Conservation (phyloP, 371 early-diverging fungal genomes). For the Choanephora cucurbitarum region DNA sequence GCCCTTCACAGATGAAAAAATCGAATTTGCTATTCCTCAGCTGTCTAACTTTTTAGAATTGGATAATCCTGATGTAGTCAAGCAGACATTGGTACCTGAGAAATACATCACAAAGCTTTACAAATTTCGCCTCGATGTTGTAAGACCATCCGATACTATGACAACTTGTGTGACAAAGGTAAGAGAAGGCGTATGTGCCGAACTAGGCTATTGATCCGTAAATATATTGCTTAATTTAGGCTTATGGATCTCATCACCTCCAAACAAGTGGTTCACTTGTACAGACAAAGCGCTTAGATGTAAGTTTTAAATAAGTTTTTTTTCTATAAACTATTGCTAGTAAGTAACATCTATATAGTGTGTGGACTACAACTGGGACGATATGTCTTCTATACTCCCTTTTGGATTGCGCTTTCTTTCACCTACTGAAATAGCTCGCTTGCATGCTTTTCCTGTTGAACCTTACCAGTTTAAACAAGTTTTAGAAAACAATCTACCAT, state of each 20-base stretch:
- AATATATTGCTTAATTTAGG: slow-evolving; percentile 23
- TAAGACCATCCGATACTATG: slow-evolving; percentile 45
- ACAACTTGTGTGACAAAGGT: slow-evolving; percentile 79
- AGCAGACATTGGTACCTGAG: slow-evolving; percentile 57
- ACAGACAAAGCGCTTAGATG: slow-evolving; percentile 53
- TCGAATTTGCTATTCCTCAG: slow-evolving; percentile 28
- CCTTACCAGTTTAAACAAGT: background rate
- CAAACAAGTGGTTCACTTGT: slow-evolving; percentile 69
- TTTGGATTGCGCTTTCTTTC: slow-evolving; percentile 76
- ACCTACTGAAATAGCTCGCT: slow-evolving; percentile 72
- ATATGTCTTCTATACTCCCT: slow-evolving; percentile 48
- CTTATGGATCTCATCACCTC: slow-evolving; percentile 71
- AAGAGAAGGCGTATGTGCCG: slow-evolving; percentile 10
- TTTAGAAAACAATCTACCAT: background rate
- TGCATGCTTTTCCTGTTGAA: slow-evolving; percentile 69
- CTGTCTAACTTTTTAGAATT: slow-evolving; percentile 47
- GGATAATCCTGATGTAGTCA: slow-evolving; percentile 29
- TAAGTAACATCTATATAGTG: slow-evolving; percentile 14
- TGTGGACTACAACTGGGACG: slow-evolving; percentile 49
- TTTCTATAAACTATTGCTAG: background rate
- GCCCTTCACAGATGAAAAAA: slow-evolving; percentile 49
- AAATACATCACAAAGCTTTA: slow-evolving; percentile 64
- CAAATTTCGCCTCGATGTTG: slow-evolving; percentile 67
- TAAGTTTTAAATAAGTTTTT: slow-evolving; percentile 7
- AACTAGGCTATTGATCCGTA: background rate